Conservation (phyloP, 257 asterid species). For the Mentha longifolia region DNA sequence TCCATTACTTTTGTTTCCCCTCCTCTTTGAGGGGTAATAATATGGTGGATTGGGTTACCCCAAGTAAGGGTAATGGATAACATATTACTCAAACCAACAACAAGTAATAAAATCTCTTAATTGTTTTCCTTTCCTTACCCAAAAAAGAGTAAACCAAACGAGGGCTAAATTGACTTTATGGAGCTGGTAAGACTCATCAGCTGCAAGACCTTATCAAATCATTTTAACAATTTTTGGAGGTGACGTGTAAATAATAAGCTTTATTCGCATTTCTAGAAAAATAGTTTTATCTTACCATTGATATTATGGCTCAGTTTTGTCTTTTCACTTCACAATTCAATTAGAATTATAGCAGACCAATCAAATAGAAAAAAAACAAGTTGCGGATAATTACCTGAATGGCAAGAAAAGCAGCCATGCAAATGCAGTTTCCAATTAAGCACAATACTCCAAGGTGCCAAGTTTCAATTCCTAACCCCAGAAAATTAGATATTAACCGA, state of each 20-base stretch:
- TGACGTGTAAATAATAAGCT: neutral
- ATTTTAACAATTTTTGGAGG: neutral
- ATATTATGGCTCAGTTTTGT: neutral
- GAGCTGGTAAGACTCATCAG: neutral
- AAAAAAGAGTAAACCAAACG: too few species aligned
- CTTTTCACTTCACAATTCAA: neutral
- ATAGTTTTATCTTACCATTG: neutral
- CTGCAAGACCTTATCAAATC: neutral
- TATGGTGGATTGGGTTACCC: too few species aligned
- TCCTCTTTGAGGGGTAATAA: too few species aligned
- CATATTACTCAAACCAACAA: too few species aligned
- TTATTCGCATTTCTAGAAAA: neutral
- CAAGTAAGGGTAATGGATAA: too few species aligned
- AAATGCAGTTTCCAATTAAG: constrained; percentile 87
- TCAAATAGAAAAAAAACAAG: neutral
- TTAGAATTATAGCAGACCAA: neutral
- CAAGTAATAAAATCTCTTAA: too few species aligned
- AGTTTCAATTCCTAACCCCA: constrained; percentile 63
- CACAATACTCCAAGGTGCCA: constrained; percentile 93
- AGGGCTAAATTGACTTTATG: too few species aligned
- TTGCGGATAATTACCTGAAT: constrained; percentile 62
- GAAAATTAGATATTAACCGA: constrained; percentile 59
- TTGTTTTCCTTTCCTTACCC: too few species aligned
- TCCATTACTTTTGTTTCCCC: too few species aligned
- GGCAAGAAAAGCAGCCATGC: constrained; percentile 80